These are phyloP conservation scores for Colletotrichum abscissum DNA, from an alignment of 2,329 filamentous ascomycete species.

Conservation along the genomic window DNA sequence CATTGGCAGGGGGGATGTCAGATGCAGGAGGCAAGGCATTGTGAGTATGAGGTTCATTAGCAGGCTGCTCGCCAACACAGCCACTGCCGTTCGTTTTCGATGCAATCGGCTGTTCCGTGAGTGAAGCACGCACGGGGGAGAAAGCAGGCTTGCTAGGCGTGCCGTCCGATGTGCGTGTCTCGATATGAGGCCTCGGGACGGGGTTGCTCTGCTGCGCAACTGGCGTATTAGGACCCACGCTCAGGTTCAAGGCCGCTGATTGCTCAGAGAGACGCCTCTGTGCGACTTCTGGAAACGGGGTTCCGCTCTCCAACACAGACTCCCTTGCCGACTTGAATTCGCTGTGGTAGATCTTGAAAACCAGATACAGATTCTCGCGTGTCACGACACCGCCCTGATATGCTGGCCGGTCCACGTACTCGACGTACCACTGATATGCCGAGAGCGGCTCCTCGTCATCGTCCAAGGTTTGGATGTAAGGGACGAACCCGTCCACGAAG, in stretches of 20 bases:
- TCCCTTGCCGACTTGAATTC: slow-evolving; percentile 38
- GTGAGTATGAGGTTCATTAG: not conserved
- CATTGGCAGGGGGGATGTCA: not conserved
- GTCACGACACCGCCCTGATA: slow-evolving; percentile 46
- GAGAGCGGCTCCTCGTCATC: slow-evolving; percentile 43
- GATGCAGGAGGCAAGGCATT: not conserved
- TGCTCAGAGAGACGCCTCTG: not conserved
- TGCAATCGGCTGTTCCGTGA: not conserved
- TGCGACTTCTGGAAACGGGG: not conserved
- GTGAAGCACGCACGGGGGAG: not conserved
- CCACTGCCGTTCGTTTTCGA: not conserved
- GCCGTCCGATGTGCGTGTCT: not conserved
- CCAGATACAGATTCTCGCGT: slow-evolving; percentile 46
- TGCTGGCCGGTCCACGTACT: slow-evolving; percentile 36
- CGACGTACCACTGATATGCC: slow-evolving; percentile 56
- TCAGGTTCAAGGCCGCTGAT: not conserved
- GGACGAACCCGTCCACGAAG: slow-evolving; percentile 54
- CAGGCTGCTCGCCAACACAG: not conserved
- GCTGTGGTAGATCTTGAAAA: slow-evolving; percentile 47
- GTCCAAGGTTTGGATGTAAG: slow-evolving; percentile 49
- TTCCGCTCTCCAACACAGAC: not conserved
- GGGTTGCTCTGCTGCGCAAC: not conserved
- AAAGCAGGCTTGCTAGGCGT: not conserved
- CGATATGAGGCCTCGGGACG: not conserved
- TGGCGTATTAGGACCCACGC: not conserved